Percentiles rank a stretch among this genome's conserved stretches.
Evolutionary conservation across 331 rosid species (phyloP).

Genomic region (Rosa hybrid): DNA sequence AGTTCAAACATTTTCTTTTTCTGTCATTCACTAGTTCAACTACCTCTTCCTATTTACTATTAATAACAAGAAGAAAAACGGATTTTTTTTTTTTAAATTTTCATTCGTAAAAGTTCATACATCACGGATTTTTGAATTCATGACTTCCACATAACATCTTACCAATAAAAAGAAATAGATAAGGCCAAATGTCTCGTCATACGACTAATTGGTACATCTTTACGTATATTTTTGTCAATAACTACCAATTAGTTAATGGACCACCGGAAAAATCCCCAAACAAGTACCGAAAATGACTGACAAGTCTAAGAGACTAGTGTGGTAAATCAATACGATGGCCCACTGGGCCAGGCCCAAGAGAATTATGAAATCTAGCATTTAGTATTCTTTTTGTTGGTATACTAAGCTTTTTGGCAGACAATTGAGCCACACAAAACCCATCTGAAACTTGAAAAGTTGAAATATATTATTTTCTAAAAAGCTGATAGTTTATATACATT

Average conservation of each 20-base stretch:
- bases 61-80: too few species aligned
- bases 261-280: background rate
- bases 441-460: background rate
- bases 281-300: background rate
- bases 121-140: background rate
- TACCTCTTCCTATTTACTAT: too few species aligned
- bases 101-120: background rate
- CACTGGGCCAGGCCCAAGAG: background rate
- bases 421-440: background rate
- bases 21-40: too few species aligned
- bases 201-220: too few species aligned
- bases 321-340: background rate
- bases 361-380: background rate
- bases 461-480: background rate
- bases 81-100: background rate
- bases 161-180: background rate
- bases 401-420: background rate
- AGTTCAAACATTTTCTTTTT: too few species aligned
- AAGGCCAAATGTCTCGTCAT: background rate
- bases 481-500: background rate
- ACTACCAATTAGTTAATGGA: background rate
- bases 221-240: background rate
- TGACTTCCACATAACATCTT: background rate
- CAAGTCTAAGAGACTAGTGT: background rate
- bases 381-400: background rate